Evolutionary conservation across 2,329 filamentous ascomycete species (phyloP), one percentile per base, ranked within the genome.

Genomic region (Cladosporium halotolerans): DNA sequence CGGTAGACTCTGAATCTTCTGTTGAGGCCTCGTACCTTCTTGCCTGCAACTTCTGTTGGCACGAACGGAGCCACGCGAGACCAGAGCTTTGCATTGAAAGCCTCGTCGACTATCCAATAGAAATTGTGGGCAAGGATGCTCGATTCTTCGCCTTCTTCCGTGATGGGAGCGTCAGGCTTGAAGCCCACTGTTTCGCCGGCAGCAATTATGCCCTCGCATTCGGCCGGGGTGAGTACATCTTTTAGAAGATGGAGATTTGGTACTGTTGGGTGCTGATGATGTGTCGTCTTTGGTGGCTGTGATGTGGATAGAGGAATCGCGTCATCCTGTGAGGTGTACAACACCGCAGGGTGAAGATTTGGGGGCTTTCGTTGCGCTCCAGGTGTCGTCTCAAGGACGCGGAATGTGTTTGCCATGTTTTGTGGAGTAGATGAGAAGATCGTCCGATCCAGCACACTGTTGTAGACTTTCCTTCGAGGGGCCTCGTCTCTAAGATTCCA

Each of bases 121-220:
- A 88, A 86, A 66, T 87, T 88, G 70, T 88, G 84, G 0, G 84
- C 84, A 1, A 87, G 68, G 44, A 87, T 77, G 61, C 82, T 85
- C 19, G 76, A 75, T 50, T 72, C 70, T 56, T 85, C 82, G 13
- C 80, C 81, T 53, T 83, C 81, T n/a, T 82, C 80, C 2, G 82
- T 79, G 31, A 87, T 71, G 0, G 84, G 84, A 0, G 82, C 81
- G 61, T 88, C 85, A 0, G 85, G 84, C 0, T 84, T 73, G 58
- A 87, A 88, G 6, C 79, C 78, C 43, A 86, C 77, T 0, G 75
- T 74, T 64, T 88, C 85, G 4, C 80, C 84, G 0, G 84, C 81
- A 0, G 82, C 79, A 16, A 88, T 81, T 52, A 88, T 86, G 10
- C 80, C 74, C 45, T 74, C 78, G 68, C 85, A 88, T 64, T 88